These are phyloP conservation scores for Usnea hakonensis DNA, from an alignment of 495 filamentous ascomycete species.

Conservation along the genomic window DNA sequence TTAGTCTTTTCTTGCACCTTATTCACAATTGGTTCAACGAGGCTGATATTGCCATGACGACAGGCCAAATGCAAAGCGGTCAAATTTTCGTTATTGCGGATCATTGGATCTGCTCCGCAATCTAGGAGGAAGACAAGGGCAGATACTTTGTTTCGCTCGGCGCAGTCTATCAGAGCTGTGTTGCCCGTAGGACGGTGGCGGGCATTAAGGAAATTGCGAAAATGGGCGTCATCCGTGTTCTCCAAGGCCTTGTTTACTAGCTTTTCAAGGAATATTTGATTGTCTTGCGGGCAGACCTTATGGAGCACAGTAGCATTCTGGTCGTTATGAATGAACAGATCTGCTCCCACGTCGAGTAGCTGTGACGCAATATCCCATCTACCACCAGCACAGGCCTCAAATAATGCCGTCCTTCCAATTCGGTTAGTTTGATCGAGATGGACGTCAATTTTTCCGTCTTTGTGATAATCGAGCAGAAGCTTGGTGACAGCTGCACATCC, in stretches of 20 bases:
- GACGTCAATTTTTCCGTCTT: conserved; percentile 2
- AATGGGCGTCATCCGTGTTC: background rate
- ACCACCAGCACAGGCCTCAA: conserved; percentile 11
- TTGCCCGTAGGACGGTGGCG: background rate
- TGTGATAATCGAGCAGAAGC: conserved; percentile 12
- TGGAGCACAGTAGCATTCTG: conserved; percentile 5
- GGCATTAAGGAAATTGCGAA: background rate
- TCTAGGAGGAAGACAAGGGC: background rate
- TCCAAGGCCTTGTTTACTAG: background rate
- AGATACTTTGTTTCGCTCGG: background rate
- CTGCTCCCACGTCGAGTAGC: conserved; percentile 11
- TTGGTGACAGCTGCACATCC: conserved; percentile 5
- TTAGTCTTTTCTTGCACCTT: background rate
- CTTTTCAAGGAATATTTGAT: background rate
- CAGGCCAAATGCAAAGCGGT: conserved; percentile 3
- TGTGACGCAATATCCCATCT: background rate
- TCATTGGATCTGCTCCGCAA: conserved; percentile 4
- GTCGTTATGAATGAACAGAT: background rate
- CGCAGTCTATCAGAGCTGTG: background rate
- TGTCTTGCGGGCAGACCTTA: conserved; percentile 4
- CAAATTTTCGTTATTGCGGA: background rate
- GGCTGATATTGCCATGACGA: background rate
- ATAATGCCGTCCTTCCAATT: conserved; percentile 13
- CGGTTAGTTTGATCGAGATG: conserved; percentile 7
- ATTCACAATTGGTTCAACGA: conserved; percentile 4